Evolutionary conservation across 192 early-diverging fungal genomes (phyloP).

Genomic region (Backusella australiensis): DNA sequence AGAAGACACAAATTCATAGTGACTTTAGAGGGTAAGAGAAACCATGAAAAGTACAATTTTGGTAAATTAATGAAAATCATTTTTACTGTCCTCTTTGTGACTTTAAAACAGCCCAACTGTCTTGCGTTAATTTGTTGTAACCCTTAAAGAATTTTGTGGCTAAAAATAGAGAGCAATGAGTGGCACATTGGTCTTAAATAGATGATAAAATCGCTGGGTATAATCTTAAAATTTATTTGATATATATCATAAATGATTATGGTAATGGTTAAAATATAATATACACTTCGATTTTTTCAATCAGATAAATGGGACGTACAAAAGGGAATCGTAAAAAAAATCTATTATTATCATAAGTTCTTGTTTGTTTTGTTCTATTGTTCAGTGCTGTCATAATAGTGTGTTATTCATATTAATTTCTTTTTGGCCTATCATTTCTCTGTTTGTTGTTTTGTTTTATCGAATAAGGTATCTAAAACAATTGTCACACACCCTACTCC

Average conservation of each 20-base stretch:
- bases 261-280: neutral
- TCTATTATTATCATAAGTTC: neutral
- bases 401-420: neutral
- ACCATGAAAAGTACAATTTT: neutral
- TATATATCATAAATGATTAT: neutral
- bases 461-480: constrained; percentile 22
- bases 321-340: neutral
- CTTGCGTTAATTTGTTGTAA: no score
- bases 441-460: neutral
- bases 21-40: neutral
- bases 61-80: neutral
- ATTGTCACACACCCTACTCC: constrained; percentile 29
- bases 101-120: neutral
- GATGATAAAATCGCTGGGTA: neutral
- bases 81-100: neutral
- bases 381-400: neutral
- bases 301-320: neutral
- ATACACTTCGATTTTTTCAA: neutral
- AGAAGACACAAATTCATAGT: no score
- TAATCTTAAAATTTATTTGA: neutral
- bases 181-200: no score
- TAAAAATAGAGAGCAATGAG: no score
- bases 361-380: neutral
- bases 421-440: neutral
- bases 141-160: neutral